Evolutionary conservation across 352 stramenopile species (phyloP).

Genomic region (Thraustochytrium striatum): DNA sequence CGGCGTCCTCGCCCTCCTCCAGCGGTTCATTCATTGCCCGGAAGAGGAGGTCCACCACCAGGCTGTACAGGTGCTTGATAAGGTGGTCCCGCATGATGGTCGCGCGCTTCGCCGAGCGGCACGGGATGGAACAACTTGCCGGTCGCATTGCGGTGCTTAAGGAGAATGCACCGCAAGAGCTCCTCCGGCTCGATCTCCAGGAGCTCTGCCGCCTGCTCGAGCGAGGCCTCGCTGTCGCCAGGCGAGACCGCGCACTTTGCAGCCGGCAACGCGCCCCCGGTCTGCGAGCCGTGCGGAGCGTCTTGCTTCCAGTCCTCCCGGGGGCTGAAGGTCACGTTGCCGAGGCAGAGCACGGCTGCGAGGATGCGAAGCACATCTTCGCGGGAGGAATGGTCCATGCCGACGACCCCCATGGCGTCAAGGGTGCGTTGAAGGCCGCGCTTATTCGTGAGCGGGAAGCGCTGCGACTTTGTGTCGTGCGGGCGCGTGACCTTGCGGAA

Average conservation of each 20-base stretch:
- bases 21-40: not conserved
- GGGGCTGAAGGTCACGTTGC: conserved; percentile 10
- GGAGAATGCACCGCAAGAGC: not conserved
- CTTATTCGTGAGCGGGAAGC: not conserved
- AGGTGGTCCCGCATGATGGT: conserved; percentile 23
- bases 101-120: not conserved
- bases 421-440: not conserved
- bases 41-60: conserved; percentile 9
- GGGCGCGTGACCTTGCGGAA: not conserved
- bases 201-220: not conserved
- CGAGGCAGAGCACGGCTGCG: not conserved
- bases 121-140: not conserved
- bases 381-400: not conserved
- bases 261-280: not conserved
- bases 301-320: not conserved
- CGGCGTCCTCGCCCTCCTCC: not conserved
- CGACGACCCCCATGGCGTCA: not conserved
- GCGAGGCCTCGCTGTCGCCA: not conserved
- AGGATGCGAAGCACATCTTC: conserved; percentile 27
- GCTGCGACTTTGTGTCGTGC: not conserved
- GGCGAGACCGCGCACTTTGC: not conserved
- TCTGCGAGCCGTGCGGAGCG: not conserved
- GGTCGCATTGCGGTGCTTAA: not conserved
- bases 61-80: conserved; percentile 17
- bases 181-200: not conserved